Percentiles rank a stretch among this genome's conserved stretches.
These are phyloP conservation scores for Sphagnum fallax DNA, from an alignment of 228 moss, liverwort and hornwort genomes.

Conservation along the genomic window DNA sequence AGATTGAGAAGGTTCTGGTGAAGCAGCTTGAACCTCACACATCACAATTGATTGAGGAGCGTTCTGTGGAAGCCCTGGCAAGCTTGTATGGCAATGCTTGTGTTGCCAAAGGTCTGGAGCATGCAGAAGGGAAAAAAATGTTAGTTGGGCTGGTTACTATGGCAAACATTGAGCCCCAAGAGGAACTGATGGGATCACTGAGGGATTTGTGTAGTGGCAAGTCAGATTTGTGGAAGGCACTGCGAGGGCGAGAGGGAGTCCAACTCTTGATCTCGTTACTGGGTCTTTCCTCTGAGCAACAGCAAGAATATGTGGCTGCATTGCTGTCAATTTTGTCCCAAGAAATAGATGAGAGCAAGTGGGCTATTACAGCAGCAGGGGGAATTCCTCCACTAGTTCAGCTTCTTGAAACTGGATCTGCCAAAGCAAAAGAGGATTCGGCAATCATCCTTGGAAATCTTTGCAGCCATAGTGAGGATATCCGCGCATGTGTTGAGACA, in stretches of 20 bases:
- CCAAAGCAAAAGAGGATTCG: conserved; percentile 96
- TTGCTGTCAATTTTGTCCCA: conserved; percentile 89
- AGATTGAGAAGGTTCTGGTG: conserved; percentile 78
- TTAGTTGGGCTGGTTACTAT: conserved; percentile 86
- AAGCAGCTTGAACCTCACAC: conserved; percentile 63
- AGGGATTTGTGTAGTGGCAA: conserved; percentile 78
- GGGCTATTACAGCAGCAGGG: conserved; percentile 99
- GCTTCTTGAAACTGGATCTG: conserved; percentile 81
- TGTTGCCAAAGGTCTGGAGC: conserved; percentile 61
- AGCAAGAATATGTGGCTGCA: conserved; percentile 85
- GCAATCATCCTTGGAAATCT: conserved; percentile 89
- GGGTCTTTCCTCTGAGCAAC: conserved; percentile 69
- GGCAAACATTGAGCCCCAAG: conserved; percentile 66
- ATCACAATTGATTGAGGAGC: conserved; percentile 67
- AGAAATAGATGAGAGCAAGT: conserved; percentile 93
- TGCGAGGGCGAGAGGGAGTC: conserved; percentile 93
- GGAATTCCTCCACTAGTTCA: conserved; percentile 96
- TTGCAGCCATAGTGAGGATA: conserved; percentile 96
- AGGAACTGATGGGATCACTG: conserved; percentile 72
- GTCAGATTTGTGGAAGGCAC: conserved; percentile 81
- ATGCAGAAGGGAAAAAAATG: conserved; percentile 99
- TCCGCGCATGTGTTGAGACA: conserved; percentile 94
- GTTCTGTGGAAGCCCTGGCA: conserved; percentile 79
- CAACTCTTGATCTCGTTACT: conserved; percentile 86
- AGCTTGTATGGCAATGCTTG: conserved; percentile 82